Percentiles rank a stretch among this genome's conserved stretches.
These are phyloP conservation scores for Saccharomycopsis oosterbeekiorum DNA, from an alignment of 805 yeast genomes.

Conservation along the genomic window DNA sequence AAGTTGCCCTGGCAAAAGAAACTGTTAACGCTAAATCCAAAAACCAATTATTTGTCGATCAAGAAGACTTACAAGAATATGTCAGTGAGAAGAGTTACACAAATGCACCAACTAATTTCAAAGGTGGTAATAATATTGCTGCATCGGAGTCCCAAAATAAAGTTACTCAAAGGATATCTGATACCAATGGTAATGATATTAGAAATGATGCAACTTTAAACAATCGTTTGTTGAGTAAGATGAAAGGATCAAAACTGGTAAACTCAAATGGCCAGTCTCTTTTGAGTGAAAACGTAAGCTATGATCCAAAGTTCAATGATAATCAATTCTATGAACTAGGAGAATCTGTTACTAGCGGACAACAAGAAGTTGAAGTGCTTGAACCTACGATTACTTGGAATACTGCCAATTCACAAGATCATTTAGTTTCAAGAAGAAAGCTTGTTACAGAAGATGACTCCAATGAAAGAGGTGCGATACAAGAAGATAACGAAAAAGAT, in stretches of 20 bases:
- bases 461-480: background rate
- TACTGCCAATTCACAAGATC: background rate
- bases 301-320: background rate
- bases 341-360: background rate
- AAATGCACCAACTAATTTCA: background rate
- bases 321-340: background rate
- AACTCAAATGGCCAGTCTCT: background rate
- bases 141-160: background rate
- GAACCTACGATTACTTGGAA: conserved; percentile 17
- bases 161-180: background rate
- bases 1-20: background rate
- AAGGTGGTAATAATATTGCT: background rate
- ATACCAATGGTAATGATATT: background rate
- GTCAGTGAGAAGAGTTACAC: background rate
- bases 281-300: background rate
- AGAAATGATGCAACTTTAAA: background rate
- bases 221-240: background rate
- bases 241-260: background rate
- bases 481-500: background rate
- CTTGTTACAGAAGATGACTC: background rate
- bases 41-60: background rate
- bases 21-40: background rate
- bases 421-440: background rate
- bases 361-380: background rate
- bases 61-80: background rate